Conservation (phyloP, 73 alveolate species). For the Stentor coeruleus region DNA sequence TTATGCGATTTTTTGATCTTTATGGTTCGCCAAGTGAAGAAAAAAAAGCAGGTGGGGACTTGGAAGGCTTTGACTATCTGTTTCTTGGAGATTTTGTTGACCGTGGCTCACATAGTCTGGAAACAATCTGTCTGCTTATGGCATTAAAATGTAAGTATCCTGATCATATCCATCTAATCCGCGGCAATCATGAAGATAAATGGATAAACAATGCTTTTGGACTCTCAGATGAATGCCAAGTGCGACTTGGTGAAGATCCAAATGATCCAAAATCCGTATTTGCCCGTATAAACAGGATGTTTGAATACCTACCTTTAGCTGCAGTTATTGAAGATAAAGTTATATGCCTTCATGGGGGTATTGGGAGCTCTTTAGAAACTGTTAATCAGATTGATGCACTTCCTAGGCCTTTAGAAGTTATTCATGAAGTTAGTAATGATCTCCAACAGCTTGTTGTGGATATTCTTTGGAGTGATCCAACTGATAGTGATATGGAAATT, state of each 20-base stretch:
- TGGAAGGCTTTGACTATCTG: slow-evolving; percentile 80
- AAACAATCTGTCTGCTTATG: slow-evolving; percentile 77
- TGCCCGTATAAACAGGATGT: slow-evolving; percentile 70
- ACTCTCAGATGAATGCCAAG: slow-evolving; percentile 24
- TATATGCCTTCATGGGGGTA: slow-evolving; percentile 93
- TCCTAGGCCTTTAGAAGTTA: no score
- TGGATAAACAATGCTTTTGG: slow-evolving; percentile 35
- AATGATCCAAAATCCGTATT: slow-evolving; percentile 40
- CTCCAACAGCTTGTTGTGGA: slow-evolving; percentile 58
- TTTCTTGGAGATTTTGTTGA: slow-evolving; percentile 93
- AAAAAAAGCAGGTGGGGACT: slow-evolving; percentile 73
- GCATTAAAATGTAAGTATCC: slow-evolving; percentile 93
- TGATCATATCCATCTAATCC: slow-evolving; percentile 74
- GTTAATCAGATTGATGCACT: slow-evolving; percentile 78
- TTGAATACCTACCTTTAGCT: slow-evolving; percentile 92
- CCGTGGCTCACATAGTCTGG: slow-evolving; percentile 88
- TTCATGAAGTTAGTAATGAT: no score
- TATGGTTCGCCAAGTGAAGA: slow-evolving; percentile 89
- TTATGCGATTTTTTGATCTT: slow-evolving; percentile 92
- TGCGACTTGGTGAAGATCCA: slow-evolving; percentile 35
- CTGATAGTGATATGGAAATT: slow-evolving; percentile 44
- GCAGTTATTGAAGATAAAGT: slow-evolving; percentile 83
- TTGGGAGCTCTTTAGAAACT: slow-evolving; percentile 72
- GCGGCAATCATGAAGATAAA: slow-evolving; percentile 89
- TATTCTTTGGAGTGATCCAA: slow-evolving; percentile 73